phyloP scores from a whole-genome alignment of 306 rosid species.

The Albizia julibrissin region DNA sequence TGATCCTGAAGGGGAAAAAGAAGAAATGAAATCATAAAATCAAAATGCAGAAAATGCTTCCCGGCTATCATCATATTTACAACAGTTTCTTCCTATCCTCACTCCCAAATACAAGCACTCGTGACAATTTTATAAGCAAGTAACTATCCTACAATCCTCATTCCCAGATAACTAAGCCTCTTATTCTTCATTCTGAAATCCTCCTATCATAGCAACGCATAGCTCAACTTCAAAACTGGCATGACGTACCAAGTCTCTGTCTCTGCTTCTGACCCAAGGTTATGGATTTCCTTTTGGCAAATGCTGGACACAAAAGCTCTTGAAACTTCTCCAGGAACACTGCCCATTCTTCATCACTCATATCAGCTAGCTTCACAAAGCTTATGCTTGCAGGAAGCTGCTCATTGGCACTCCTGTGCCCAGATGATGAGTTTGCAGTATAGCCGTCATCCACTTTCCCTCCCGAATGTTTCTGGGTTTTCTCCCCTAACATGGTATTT shows the following conservation, averaged over 20 bases:
- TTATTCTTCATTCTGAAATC: constrained; percentile 40
- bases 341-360: constrained; percentile 79
- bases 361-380: constrained; percentile 83
- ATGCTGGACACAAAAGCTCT: constrained; percentile 78
- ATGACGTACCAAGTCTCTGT: constrained; percentile 98
- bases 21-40: constrained; percentile 35
- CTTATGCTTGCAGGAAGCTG: constrained; percentile 85
- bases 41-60: constrained; percentile 62
- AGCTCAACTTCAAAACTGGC: constrained; percentile 91
- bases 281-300: constrained; percentile 69
- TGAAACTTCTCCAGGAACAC: constrained; percentile 79
- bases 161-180: constrained; percentile 51
- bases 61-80: constrained; percentile 64
- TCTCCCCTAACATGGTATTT: constrained; percentile 60
- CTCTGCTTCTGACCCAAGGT: constrained; percentile 88
- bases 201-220: constrained; percentile 42
- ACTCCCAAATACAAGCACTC: constrained; percentile 51
- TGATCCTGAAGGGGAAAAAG: constrained; percentile 18
- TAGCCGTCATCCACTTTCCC: constrained; percentile 55
- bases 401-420: constrained; percentile 87
- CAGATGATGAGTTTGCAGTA: constrained; percentile 62
- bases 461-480: constrained; percentile 51
- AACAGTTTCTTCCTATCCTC: constrained; percentile 45
- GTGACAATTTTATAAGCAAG: constrained; percentile 46
- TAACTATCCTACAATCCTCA: constrained; percentile 45